phyloP scores from a whole-genome alignment of 164 flowering plant genomes.

The grape (Vitis vinifera) region ASM3070453v1 NC_081808.1:21202001-21202500 shows the following conservation, averaged over 20 bases:
- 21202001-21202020: too few relatives aligned
- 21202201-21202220: conserved; percentile 78
- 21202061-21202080: not conserved
- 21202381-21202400: not conserved
- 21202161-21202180: conserved; percentile 69
- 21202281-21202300: conserved; percentile 90
- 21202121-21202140: conserved; percentile 40
- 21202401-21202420: not conserved
- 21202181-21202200: conserved; percentile 61
- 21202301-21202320: conserved; percentile 72
- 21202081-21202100: not conserved
- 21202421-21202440: too few relatives aligned
- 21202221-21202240: conserved; percentile 88
- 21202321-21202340: conserved; percentile 72
- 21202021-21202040: too few relatives aligned
- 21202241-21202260: conserved; percentile 68
- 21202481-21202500: too few relatives aligned
- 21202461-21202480: too few relatives aligned
- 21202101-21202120: not conserved
- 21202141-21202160: conserved; percentile 91
- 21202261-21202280: conserved; percentile 82
- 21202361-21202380: not conserved
- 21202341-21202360: conserved; percentile 1
- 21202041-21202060: too few relatives aligned
- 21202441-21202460: too few relatives aligned